Evolutionary conservation across 331 rosid species (phyloP).

Genomic region (Phaseolus coccineus): DNA sequence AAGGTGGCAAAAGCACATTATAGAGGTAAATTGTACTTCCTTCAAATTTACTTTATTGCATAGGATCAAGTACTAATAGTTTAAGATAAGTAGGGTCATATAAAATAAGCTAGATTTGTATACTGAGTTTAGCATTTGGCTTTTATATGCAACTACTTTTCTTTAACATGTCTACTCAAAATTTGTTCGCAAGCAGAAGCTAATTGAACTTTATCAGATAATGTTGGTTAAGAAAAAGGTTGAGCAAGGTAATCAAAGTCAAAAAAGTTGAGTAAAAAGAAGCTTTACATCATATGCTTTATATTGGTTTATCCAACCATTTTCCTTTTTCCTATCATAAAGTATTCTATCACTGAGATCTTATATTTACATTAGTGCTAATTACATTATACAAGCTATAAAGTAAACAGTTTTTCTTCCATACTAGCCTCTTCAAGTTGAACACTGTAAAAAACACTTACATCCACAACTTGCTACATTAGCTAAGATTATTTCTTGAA

Average conservation of each 20-base stretch:
- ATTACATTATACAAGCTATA: background rate
- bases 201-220: background rate
- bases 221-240: background rate
- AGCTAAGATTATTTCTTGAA: background rate
- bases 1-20: background rate
- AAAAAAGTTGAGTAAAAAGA: background rate
- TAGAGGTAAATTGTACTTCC: background rate
- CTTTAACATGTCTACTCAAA: background rate
- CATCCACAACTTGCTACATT: background rate
- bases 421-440: background rate
- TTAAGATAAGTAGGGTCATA: background rate
- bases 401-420: background rate
- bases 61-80: background rate
- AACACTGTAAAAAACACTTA: background rate
- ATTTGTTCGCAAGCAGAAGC: background rate
- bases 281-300: background rate
- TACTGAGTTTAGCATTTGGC: background rate
- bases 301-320: conserved; percentile 14
- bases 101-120: background rate
- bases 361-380: background rate
- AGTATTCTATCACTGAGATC: conserved; percentile 1
- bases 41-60: background rate
- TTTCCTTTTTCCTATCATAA: background rate
- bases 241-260: background rate
- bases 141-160: background rate